Conservation (phyloP, 805 yeast genomes). For the Ogataea philodendri region DNA sequence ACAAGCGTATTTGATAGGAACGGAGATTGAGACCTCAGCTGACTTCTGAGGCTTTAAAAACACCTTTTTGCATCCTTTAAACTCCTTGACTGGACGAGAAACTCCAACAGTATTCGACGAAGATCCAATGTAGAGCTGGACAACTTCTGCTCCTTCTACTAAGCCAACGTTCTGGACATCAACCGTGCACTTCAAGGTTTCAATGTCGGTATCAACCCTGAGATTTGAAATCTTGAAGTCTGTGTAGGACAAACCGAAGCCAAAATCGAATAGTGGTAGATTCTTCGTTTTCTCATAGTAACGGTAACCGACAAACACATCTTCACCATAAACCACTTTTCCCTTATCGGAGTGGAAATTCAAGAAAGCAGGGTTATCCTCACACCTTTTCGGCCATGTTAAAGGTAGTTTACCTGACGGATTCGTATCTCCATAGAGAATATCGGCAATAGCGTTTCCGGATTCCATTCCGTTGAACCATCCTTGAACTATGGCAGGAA, state of each 20-base stretch:
- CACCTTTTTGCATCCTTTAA: slow-evolving; percentile 57
- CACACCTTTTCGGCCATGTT: slow-evolving; percentile 49
- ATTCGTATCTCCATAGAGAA: slow-evolving; percentile 55
- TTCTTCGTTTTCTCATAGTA: slow-evolving; percentile 52
- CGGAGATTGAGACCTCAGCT: slow-evolving; percentile 35
- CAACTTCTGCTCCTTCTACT: slow-evolving; percentile 50
- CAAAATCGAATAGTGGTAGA: slow-evolving; percentile 57
- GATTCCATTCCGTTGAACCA: slow-evolving; percentile 59
- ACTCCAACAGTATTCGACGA: slow-evolving; percentile 37
- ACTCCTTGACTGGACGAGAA: slow-evolving; percentile 54
- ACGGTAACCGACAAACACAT: slow-evolving; percentile 61
- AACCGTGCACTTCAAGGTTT: slow-evolving; percentile 32
- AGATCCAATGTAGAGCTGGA: slow-evolving; percentile 49
- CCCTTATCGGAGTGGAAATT: slow-evolving; percentile 53
- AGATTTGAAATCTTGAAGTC: slow-evolving; percentile 43
- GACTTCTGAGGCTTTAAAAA: slow-evolving; percentile 44
- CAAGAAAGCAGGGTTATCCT: slow-evolving; percentile 57
- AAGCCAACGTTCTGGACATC: slow-evolving; percentile 48
- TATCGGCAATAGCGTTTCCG: slow-evolving; percentile 61
- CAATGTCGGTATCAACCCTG: slow-evolving; percentile 30
- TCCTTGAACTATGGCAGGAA: slow-evolving; percentile 47
- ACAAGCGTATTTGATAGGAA: slow-evolving; percentile 48
- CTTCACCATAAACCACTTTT: slow-evolving; percentile 60
- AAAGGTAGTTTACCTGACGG: slow-evolving; percentile 60
- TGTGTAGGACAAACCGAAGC: slow-evolving; percentile 62